phyloP scores from a whole-genome alignment of 495 filamentous ascomycete species.

The Penicillium pancosmium region DNA sequence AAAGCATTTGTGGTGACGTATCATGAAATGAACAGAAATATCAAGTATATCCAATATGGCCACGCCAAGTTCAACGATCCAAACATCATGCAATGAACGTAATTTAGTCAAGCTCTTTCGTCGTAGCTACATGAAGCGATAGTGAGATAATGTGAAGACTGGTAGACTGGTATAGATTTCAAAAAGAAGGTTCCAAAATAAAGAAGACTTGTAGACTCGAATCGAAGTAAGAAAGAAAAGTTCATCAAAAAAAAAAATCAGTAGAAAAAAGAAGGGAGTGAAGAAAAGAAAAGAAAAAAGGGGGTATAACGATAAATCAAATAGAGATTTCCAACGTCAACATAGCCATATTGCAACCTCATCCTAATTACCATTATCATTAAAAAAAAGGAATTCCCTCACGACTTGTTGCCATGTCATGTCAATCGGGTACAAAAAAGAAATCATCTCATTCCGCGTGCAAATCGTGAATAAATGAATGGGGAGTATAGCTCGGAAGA shows the following conservation, averaged over 20 bases:
- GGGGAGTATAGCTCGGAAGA: not conserved
- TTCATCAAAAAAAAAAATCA: not conserved
- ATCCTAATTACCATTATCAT: slow-evolving; percentile 45
- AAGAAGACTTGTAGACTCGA: too few species aligned
- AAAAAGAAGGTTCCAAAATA: too few species aligned
- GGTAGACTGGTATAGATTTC: too few species aligned
- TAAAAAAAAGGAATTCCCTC: slow-evolving; percentile 32
- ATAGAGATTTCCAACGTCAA: slow-evolving; percentile 13
- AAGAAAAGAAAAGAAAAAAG: slow-evolving; percentile 13
- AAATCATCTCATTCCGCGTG: slow-evolving; percentile 29
- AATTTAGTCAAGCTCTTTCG: too few species aligned
- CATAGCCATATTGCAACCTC: slow-evolving; percentile 17
- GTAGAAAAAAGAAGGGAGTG: slow-evolving; percentile 1
- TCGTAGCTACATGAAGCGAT: too few species aligned
- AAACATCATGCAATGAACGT: too few species aligned
- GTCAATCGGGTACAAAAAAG: slow-evolving; percentile 4
- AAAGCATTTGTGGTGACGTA: too few species aligned
- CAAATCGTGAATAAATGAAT: slow-evolving; percentile 30
- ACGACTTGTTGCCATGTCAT: slow-evolving; percentile 18
- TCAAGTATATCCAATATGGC: too few species aligned
- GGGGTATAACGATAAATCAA: slow-evolving; percentile 37
- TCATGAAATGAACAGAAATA: too few species aligned
- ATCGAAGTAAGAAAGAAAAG: too few species aligned
- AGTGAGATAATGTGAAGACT: too few species aligned
- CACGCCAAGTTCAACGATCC: too few species aligned